Percentiles rank a stretch among this genome's conserved stretches.
Conservation (phyloP, 305 asterid genomes). For the Nicotiana rustica region DNA sequence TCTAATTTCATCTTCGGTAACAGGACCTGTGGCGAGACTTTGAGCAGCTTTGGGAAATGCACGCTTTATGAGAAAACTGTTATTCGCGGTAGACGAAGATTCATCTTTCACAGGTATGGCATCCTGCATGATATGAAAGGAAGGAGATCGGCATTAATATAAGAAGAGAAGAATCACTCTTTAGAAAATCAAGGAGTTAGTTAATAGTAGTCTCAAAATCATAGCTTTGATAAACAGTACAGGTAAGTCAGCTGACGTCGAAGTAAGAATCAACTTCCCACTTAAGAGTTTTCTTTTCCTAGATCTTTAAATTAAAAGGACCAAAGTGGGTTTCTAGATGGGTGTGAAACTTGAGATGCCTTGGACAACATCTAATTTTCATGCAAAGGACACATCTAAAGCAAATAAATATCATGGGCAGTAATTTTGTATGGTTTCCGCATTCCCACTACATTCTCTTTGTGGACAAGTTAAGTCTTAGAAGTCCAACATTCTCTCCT, state of each 20-base stretch:
- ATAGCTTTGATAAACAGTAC: no score
- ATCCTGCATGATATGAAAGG: slow-evolving; percentile 54
- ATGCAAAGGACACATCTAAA: neutral
- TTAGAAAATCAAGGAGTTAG: no score
- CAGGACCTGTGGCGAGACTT: neutral
- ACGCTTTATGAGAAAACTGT: slow-evolving; percentile 58
- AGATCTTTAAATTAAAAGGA: no score
- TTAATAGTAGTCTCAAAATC: no score
- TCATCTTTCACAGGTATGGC: slow-evolving; percentile 69
- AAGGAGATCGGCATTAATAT: neutral
- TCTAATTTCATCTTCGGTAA: no score
- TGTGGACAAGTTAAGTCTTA: neutral
- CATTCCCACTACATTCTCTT: neutral
- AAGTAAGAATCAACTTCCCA: no score
- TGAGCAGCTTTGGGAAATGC: slow-evolving; percentile 58
- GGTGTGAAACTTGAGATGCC: no score
- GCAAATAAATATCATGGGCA: neutral
- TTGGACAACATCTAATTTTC: neutral
- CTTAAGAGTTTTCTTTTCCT: no score
- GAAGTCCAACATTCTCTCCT: neutral
- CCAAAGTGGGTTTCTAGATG: no score
- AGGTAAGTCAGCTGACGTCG: no score
- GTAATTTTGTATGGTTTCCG: neutral
- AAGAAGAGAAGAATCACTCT: no score
- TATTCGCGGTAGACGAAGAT: slow-evolving; percentile 57